Base-by-base conservation (phyloP, 2,329 filamentous ascomycete species). In the Penicillium sp. region DNA sequence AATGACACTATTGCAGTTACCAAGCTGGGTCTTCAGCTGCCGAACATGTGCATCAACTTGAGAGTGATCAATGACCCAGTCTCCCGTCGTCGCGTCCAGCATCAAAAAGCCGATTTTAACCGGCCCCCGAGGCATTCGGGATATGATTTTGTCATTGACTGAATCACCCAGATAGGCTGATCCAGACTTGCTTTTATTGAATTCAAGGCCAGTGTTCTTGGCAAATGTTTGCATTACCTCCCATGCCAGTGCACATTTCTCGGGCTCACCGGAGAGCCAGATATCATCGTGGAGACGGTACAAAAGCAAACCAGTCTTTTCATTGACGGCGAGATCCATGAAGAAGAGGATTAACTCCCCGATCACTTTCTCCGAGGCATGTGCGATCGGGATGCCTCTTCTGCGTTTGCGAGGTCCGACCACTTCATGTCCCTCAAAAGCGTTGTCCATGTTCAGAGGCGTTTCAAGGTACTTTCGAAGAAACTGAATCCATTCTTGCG, bases 1-100 rank as follows among this genome's bases (percentile, higher is more conserved):
- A 44, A 83, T 76, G 5, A 83, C 67, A 48, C 76, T 81, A 44
- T 76, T 72, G 28, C 75, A 76, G 5, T 65, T 63, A 1, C 64
- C 73, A 33, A 35, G 33, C 33, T 35, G 33, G 10, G n/a, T 18
- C 8, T 35, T 35, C 4, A 35, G 33, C 33, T 35, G 33, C 33
- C 8, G n/a, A 7, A 35, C 33, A 18, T 35, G 33, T 16, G 33
- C n/a, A 18, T 35, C 33, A 6, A 18, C 33, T 35, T 35, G 33
- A 18, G 33, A 18, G 16, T 35, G 33, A 18, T 35, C 33, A 35
- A 35, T 35, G 9, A 35, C 6, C 33, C 33, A 35, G n/a, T 35
- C 33, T 35, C 33, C 33, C 3, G 33, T 35, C 14, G n/a, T 4
- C n/a, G 33, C 14, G n/a, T 35, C 33, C n/a, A 35, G 33, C 33